These are phyloP conservation scores for Corniculantispora saksenae DNA, from an alignment of 2,329 filamentous ascomycete genomes.

Conservation along the genomic window DNA sequence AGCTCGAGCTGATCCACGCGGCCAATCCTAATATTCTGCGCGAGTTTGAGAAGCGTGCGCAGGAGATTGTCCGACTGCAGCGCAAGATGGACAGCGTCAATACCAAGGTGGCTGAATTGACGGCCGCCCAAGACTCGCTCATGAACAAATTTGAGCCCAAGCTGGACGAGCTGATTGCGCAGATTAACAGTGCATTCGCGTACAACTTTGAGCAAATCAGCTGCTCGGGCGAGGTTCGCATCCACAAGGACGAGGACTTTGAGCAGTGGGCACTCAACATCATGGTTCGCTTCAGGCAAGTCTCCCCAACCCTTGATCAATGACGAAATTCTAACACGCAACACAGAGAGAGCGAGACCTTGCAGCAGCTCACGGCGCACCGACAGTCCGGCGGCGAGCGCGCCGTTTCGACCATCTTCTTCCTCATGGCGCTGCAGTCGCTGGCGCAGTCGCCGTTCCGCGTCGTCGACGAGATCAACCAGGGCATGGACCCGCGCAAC, in stretches of 20 bases:
- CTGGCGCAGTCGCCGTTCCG: constrained; percentile 94
- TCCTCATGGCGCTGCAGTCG: constrained; percentile 95
- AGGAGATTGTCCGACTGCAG: constrained; percentile 67
- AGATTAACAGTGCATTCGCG: constrained; percentile 88
- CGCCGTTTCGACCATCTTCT: constrained; percentile 96
- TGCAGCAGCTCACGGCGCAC: constrained; percentile 85
- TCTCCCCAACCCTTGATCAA: constrained; percentile 17
- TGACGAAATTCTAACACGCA: constrained; percentile 19
- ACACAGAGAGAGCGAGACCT: constrained; percentile 71
- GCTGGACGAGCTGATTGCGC: constrained; percentile 73
- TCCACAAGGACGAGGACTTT: constrained; percentile 92
- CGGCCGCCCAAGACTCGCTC: constrained; percentile 62
- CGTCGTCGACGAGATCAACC: constrained; percentile 98
- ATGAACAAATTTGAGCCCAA: constrained; percentile 78
- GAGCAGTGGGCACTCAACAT: constrained; percentile 93
- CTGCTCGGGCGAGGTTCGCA: constrained; percentile 85
- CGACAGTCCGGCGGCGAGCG: constrained; percentile 96
- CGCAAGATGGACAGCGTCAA: constrained; percentile 56
- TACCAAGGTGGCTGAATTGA: constrained; percentile 55
- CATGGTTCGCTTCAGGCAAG: constrained; percentile 88
- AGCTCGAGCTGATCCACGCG: constrained; percentile 77
- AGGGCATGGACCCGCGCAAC: constrained; percentile 98
- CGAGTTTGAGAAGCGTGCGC: constrained; percentile 73
- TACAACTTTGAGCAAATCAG: constrained; percentile 93
- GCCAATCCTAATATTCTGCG: constrained; percentile 74